Base-by-base conservation (phyloP, 2,329 filamentous ascomycete species). In the Epichloe bromicola region DNA sequence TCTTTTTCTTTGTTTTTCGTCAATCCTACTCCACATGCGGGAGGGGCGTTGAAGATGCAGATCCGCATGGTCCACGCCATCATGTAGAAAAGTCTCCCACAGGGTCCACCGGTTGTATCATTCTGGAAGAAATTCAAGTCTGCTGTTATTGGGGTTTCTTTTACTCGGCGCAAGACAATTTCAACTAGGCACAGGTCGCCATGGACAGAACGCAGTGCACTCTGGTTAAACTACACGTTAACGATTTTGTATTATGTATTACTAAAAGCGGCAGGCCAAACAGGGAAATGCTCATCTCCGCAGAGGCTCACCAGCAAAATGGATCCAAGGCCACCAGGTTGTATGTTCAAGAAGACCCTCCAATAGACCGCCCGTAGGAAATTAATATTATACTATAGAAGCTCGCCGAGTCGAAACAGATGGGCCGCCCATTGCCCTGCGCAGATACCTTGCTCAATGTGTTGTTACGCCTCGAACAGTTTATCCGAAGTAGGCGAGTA, bases 401-500 rank as follows among this genome's bases (percentile, higher is more conserved):
- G 8, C 10, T 19, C 30, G 48, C 19, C 33, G 42, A 23, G 42
- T 34, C 33, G 14, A 50, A 49, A 46, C n/a, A 38, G 7, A 42
- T 40, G 36, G 20, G 15, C 33, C 19, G 38, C 41, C 19, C 33
- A 33, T 30, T 42, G 7, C 34, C 26, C 19, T 30, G 37, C 20
- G 11, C 14, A 34, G 14, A 30, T 6, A 11, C n/a, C 20, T 48
- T 11, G 15, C 23, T 40, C 15, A 12, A 30, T 30, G 3, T 4
- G 3, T 26, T 26, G 1, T 19, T 20, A 46, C 14, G 1, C 11
- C 17, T 47, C 34, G 4, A 23, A 5, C 5, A 10, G 26, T 43
- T 19, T 63, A 66, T 56, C 60, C 60, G 40, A 69, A 54, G 58
- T 61, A 64, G 51, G 59, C 64, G 52, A 67, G 56, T 55, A 62